Conservation (phyloP, 140 eudicot genomes). For the Ambrosia hybrid region DNA sequence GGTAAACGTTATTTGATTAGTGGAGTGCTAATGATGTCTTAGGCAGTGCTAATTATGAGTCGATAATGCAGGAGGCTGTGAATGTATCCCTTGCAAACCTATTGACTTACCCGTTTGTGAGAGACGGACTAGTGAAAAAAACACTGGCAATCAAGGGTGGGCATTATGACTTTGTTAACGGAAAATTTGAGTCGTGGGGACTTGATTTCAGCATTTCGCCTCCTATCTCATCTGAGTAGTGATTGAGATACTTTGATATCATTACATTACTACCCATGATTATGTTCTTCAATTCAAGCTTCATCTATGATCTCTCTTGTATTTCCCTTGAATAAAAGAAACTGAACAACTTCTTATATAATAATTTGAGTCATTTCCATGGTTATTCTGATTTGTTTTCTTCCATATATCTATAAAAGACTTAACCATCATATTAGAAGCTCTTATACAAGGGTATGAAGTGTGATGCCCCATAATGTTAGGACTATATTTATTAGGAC, state of each 20-base stretch:
- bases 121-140: constrained; percentile 70
- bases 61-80: constrained; percentile 42
- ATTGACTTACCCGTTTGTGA: constrained; percentile 82
- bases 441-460: not conserved
- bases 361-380: constrained; percentile 26
- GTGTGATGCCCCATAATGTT: too few species aligned
- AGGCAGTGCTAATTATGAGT: constrained; percentile 7
- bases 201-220: constrained; percentile 68
- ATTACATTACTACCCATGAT: constrained; percentile 13
- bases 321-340: constrained; percentile 18
- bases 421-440: constrained; percentile 61
- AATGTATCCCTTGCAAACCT: constrained; percentile 78
- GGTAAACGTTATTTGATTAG: constrained; percentile 38
- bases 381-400: constrained; percentile 23
- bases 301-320: constrained; percentile 30
- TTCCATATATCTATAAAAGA: constrained; percentile 34
- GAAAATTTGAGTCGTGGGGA: constrained; percentile 85
- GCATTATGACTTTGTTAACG: constrained; percentile 82
- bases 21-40: not conserved
- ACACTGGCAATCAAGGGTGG: constrained; percentile 75
- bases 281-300: constrained; percentile 19
- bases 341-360: constrained; percentile 10
- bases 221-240: constrained; percentile 38
- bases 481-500: too few species aligned
- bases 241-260: constrained; percentile 27